Percentiles rank a stretch among this genome's conserved stretches.
Evolutionary conservation across 805 yeast species (phyloP).

Genomic region (Ogataea methylovora): DNA sequence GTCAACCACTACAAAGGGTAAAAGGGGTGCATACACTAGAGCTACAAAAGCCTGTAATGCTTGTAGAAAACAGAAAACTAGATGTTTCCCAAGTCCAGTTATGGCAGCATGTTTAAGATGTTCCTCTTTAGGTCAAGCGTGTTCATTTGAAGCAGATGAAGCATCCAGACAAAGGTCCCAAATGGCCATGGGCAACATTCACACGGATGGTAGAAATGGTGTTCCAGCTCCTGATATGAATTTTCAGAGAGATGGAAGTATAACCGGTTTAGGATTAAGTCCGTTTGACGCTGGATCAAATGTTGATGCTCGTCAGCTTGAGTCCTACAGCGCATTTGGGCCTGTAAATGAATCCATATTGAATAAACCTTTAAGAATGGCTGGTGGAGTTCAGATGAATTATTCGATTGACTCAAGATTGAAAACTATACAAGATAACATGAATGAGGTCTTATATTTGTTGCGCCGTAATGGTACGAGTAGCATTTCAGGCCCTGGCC

Average conservation of each 20-base stretch:
- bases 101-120: conserved; percentile 52
- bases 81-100: conserved; percentile 50
- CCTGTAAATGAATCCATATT: not conserved
- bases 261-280: not conserved
- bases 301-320: not conserved
- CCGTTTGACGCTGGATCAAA: not conserved
- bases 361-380: conserved; percentile 2
- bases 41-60: conserved; percentile 24
- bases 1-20: not conserved
- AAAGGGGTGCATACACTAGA: conserved; percentile 14
- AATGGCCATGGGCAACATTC: conserved; percentile 1
- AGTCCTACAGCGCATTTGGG: conserved; percentile 1
- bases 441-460: conserved; percentile 26
- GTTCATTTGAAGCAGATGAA: conserved; percentile 39
- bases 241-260: too few relatives aligned
- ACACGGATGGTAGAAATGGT: not conserved
- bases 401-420: conserved; percentile 16
- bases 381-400: conserved; percentile 1
- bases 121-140: conserved; percentile 39
- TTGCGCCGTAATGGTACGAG: conserved; percentile 13
- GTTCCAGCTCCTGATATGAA: not conserved
- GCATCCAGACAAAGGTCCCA: conserved; percentile 3
- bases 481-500: too few relatives aligned
- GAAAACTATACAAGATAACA: conserved; percentile 27
- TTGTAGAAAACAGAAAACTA: conserved; percentile 32